A percentile compares a stretch with the other conserved stretches of the same genome.
Evolutionary conservation across 305 asterid species (phyloP).

Genomic region (Solanum hybrid): DNA sequence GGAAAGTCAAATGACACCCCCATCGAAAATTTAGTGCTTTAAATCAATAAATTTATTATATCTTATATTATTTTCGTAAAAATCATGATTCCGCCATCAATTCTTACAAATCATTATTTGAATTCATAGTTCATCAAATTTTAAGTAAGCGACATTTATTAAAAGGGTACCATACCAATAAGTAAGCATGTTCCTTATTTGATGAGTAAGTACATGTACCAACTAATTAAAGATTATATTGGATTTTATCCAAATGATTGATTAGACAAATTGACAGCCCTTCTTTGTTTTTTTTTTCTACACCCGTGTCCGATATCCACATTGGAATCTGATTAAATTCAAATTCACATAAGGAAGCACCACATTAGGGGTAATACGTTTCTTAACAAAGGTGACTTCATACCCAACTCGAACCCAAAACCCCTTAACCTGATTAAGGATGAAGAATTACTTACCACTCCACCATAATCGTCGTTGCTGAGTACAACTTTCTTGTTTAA

Average conservation of each 20-base stretch:
- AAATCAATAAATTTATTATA: background rate
- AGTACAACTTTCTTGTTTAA: background rate
- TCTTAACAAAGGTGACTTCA: background rate
- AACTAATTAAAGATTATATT: conserved; percentile 7
- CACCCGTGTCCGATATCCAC: background rate
- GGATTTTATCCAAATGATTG: background rate
- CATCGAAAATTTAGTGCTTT: background rate
- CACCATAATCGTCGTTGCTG: background rate
- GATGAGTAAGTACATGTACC: background rate
- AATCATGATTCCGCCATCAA: background rate
- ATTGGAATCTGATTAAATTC: no score
- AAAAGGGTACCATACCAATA: background rate
- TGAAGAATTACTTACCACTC: no score
- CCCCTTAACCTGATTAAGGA: no score
- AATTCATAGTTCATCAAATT: background rate
- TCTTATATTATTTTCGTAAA: background rate
- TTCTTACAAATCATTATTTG: background rate
- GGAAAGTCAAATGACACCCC: background rate
- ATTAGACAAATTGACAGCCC: conserved; percentile 5
- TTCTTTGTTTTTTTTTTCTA: background rate
- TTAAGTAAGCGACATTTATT: background rate
- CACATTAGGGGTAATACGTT: background rate
- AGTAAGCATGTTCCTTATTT: background rate
- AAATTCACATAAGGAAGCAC: background rate
- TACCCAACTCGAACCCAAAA: background rate